Evolutionary conservation across 352 stramenopile species (phyloP).

Genomic region (Globisporangium cederbergense): DNA sequence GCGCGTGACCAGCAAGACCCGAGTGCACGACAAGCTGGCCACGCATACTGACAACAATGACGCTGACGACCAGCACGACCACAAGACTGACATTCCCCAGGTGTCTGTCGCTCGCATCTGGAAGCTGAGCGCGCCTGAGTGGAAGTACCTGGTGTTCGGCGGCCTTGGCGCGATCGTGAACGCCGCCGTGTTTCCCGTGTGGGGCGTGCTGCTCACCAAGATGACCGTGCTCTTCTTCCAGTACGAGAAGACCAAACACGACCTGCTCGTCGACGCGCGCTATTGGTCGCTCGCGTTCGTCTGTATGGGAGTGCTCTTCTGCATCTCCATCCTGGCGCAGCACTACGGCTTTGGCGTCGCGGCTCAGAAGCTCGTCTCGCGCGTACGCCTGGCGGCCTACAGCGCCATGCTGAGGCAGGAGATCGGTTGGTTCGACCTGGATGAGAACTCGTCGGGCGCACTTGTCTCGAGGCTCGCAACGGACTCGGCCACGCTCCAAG

Average conservation of each 20-base stretch:
- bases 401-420: constrained; percentile 66
- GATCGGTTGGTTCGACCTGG: constrained; percentile 66
- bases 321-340: constrained; percentile 33
- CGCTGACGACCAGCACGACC: background rate
- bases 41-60: background rate
- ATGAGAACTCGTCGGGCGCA: constrained; percentile 53
- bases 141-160: constrained; percentile 38
- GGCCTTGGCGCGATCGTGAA: constrained; percentile 36
- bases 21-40: background rate
- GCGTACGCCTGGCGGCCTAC: constrained; percentile 41
- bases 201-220: constrained; percentile 46
- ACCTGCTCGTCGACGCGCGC: constrained; percentile 34
- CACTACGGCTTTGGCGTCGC: constrained; percentile 50
- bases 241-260: constrained; percentile 25
- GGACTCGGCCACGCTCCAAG: constrained; percentile 71
- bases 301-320: constrained; percentile 32
- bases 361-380: constrained; percentile 39
- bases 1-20: background rate
- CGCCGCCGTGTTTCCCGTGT: constrained; percentile 39
- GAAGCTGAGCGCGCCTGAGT: constrained; percentile 39
- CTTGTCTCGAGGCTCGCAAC: constrained; percentile 59
- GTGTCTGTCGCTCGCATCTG: constrained; percentile 10
- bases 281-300: constrained; percentile 33
- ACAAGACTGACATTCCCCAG: background rate
- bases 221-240: constrained; percentile 48